Evolutionary conservation across 805 yeast species (phyloP).

Genomic region (Maudiozyma pseudohumilis): DNA sequence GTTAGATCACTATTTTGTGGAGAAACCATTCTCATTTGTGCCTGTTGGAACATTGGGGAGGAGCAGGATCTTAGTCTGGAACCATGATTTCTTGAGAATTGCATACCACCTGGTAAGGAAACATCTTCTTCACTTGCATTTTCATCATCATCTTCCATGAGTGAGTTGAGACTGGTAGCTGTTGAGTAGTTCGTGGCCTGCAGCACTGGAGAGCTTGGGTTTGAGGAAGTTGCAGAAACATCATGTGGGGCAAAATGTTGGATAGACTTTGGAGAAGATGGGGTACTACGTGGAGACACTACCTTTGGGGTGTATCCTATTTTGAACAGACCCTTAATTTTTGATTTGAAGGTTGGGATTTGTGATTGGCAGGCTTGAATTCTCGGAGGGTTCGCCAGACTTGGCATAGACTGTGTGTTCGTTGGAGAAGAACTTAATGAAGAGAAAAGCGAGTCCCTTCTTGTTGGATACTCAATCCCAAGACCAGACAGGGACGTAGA

Average conservation of each 20-base stretch:
- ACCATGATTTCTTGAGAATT: neutral
- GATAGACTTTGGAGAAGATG: neutral
- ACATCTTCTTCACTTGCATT: neutral
- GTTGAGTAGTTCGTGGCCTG: neutral
- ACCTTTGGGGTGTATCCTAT: neutral
- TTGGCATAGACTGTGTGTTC: no score
- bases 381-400: no score
- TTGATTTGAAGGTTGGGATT: slow-evolving; percentile 1
- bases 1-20: neutral
- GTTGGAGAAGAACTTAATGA: no score
- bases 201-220: neutral
- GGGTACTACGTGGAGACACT: neutral
- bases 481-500: no score
- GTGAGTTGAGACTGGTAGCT: neutral
- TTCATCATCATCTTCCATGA: slow-evolving; percentile 12
- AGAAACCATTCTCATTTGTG: neutral
- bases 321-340: slow-evolving; percentile 1
- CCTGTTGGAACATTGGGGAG: neutral
- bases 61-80: neutral
- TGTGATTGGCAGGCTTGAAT: no score
- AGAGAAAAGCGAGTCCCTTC: no score
- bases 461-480: no score
- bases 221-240: neutral
- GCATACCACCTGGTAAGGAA: slow-evolving; percentile 2
- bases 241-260: neutral